Base-by-base conservation (phyloP, 2,329 filamentous ascomycete genomes). In the Xylariaceae sp. region DNA sequence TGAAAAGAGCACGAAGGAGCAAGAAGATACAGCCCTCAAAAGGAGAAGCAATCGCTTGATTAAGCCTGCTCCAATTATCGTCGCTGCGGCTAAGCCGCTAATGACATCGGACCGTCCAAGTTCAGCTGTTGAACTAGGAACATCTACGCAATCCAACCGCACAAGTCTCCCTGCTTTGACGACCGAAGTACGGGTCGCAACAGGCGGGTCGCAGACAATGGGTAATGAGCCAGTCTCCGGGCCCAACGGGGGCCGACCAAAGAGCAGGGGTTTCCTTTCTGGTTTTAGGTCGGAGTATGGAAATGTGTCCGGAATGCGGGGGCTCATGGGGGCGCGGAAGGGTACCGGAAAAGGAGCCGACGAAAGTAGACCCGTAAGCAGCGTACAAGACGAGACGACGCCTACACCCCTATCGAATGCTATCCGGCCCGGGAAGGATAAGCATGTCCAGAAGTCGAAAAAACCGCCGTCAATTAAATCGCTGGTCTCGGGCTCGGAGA, bases 1-100 rank as follows among this genome's bases (percentile, higher is more conserved):
- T 12, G 68, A 71, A 49, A 70, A 71, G 55, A 65, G 66, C 52
- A 76, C 71, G 49, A 75, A 71, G 46, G 74, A 76, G 47, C 73
- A 75, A 54, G 70, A 74, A 45, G 69, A 67, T 40, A 67, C 65
- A 51, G 65, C 68, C 6, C 61, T 68, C 15, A 72, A 69, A 57
- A 74, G 67, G 58, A 73, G 65, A 52, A 63, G 62, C 7, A 63
- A 70, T 49, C 70, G 68, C 45, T 69, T 74, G 48, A 71, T 60
- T 65, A 77, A 78, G 59, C 51, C 64, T 40, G 66, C 70, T 42
- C 63, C 65, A 42, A 61, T 57, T 16, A 54, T 57, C 22, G 48
- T 55, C 37, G 43, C 62, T n/a, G 52, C 48, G 29, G 48, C 56
- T 39, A 67, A 65, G 41, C 62, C 66, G 22, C 59, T 72, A 41